Conservation (phyloP, 2,329 filamentous ascomycete genomes). For the Venturia asperata region DNA sequence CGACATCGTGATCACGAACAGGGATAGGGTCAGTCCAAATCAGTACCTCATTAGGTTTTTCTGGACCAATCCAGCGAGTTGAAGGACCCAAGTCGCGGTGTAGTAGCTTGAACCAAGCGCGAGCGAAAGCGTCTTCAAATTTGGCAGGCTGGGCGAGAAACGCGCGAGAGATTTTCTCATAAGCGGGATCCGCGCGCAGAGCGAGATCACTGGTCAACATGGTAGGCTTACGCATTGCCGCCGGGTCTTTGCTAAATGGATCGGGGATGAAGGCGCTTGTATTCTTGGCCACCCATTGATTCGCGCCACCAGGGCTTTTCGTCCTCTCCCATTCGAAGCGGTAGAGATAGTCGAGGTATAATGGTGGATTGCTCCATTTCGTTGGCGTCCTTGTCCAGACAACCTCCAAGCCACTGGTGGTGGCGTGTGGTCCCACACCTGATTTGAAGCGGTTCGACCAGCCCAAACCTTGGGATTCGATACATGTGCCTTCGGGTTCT, state of each 20-base stretch:
- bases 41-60: conserved; percentile 60
- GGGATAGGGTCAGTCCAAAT: conserved; percentile 71
- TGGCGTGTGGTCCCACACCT: conserved; percentile 64
- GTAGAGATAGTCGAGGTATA: conserved; percentile 67
- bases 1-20: conserved; percentile 46
- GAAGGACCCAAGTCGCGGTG: conserved; percentile 73
- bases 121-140: conserved; percentile 61
- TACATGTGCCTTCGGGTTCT: conserved; percentile 58
- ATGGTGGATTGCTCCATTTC: conserved; percentile 60
- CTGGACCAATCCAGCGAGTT: conserved; percentile 64
- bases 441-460: conserved; percentile 59
- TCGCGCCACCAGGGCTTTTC: conserved; percentile 67
- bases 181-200: conserved; percentile 61
- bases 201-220: conserved; percentile 75
- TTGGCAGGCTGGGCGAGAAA: conserved; percentile 63
- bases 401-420: conserved; percentile 71
- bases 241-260: conserved; percentile 51
- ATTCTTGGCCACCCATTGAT: conserved; percentile 69
- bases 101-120: conserved; percentile 76
- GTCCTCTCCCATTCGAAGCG: conserved; percentile 70
- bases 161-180: conserved; percentile 68
- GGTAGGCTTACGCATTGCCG: conserved; percentile 63
- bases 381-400: conserved; percentile 70
- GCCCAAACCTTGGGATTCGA: conserved; percentile 64
- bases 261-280: conserved; percentile 61